phyloP scores from a whole-genome alignment of 495 filamentous ascomycete genomes.

The Penicillium alfredii region DNA sequence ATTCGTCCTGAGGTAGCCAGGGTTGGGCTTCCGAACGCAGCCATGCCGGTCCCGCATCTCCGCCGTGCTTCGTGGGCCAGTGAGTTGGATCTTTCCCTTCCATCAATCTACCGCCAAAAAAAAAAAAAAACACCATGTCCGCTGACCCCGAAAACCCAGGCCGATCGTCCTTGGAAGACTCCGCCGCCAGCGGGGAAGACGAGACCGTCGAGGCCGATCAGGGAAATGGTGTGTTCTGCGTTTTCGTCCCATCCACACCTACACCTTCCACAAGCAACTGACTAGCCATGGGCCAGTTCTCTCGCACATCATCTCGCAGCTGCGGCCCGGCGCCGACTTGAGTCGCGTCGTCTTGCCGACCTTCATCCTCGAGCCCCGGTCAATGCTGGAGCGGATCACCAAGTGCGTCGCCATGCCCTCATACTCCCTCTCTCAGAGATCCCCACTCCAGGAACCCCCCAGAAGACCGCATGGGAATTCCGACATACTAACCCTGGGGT shows the following conservation, averaged over 20 bases:
- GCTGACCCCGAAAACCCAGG: conserved; percentile 37
- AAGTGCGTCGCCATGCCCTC: conserved; percentile 68
- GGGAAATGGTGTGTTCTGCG: conserved; percentile 45
- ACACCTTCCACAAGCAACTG: conserved; percentile 1
- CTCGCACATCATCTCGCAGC: conserved; percentile 92
- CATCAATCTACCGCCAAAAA: neutral
- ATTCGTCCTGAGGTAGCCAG: too few relatives aligned
- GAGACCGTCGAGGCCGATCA: conserved; percentile 70
- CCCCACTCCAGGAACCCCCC: too few relatives aligned
- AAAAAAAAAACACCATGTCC: conserved; percentile 24
- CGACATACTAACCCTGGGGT: too few relatives aligned
- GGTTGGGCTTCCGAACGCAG: conserved; percentile 17
- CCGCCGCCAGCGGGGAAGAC: conserved; percentile 50
- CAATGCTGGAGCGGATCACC: conserved; percentile 97
- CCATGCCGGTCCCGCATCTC: conserved; percentile 29
- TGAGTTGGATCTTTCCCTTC: conserved; percentile 13
- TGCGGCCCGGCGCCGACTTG: conserved; percentile 90
- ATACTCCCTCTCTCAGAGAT: too few relatives aligned
- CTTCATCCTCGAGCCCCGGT: conserved; percentile 95
- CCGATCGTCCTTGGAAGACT: conserved; percentile 52
- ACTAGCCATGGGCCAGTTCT: conserved; percentile 62
- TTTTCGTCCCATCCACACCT: neutral
- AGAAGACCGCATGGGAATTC: too few relatives aligned
- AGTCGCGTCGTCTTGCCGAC: conserved; percentile 92
- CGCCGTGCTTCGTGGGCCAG: conserved; percentile 26